These are phyloP conservation scores for Carex myosuroides DNA, from an alignment of 176 grass and related monocot genomes.

Conservation along the genomic window DNA sequence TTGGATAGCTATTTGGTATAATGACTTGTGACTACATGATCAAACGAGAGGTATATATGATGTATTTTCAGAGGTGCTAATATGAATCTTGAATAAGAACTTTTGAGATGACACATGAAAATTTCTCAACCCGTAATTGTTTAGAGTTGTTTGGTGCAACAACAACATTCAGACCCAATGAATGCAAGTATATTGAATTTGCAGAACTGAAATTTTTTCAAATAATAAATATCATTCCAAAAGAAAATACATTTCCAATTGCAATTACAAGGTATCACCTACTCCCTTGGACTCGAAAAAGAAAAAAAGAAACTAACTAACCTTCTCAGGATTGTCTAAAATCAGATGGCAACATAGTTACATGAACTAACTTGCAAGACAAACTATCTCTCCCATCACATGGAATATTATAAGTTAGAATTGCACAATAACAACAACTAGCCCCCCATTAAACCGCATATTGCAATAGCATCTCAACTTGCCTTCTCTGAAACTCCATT, in stretches of 20 bases:
- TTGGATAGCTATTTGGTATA: too few relatives aligned
- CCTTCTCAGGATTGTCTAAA: background rate
- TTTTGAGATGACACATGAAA: too few relatives aligned
- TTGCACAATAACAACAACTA: background rate
- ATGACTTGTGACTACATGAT: too few relatives aligned
- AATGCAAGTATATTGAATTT: background rate
- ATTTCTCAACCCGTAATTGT: too few relatives aligned
- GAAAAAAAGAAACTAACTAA: background rate
- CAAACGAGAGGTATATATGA: too few relatives aligned
- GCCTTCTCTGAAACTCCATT: constrained; percentile 65
- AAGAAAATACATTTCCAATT: background rate
- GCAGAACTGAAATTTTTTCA: background rate
- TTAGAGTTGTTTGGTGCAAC: background rate
- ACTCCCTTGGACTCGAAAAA: background rate
- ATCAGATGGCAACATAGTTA: background rate
- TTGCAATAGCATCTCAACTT: constrained; percentile 5
- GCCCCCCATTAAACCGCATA: background rate
- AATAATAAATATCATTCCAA: background rate
- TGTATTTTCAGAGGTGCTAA: too few relatives aligned
- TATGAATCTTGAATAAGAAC: too few relatives aligned
- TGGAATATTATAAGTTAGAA: background rate
- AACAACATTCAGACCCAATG: background rate
- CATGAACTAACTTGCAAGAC: background rate
- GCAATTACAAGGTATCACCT: background rate
- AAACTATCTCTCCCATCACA: background rate